phyloP scores from a whole-genome alignment of 2,329 filamentous ascomycete genomes.

The Alternaria sp. region DNA sequence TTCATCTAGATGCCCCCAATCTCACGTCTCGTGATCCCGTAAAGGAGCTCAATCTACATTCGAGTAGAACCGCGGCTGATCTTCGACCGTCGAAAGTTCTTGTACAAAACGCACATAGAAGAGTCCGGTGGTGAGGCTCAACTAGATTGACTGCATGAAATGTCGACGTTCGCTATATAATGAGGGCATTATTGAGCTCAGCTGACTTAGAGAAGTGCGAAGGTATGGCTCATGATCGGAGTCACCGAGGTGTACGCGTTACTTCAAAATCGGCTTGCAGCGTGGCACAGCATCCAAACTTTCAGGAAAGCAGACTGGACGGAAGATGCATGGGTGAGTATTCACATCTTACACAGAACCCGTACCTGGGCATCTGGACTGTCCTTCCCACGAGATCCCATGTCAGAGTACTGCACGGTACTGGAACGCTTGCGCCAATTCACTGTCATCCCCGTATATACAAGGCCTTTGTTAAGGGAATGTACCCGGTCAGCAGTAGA shows the following conservation, averaged over 20 bases:
- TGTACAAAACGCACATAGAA: not conserved
- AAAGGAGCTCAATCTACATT: slow-evolving; percentile 15
- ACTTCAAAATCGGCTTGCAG: slow-evolving; percentile 5
- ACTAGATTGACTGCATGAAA: not conserved
- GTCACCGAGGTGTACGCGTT: slow-evolving; percentile 10
- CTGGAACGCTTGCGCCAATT: not conserved
- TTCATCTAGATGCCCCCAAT: slow-evolving; percentile 37
- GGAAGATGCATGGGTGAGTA: not conserved
- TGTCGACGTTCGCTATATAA: not conserved
- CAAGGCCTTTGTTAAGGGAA: not conserved
- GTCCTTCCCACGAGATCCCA: not conserved
- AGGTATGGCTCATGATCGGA: not conserved
- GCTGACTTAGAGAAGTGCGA: not conserved
- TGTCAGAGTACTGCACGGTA: not conserved
- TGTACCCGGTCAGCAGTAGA: not conserved
- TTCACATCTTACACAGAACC: not conserved
- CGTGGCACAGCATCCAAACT: not conserved
- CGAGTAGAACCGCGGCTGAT: not conserved
- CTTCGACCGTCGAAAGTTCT: not conserved
- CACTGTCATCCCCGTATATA: slow-evolving; percentile 4
- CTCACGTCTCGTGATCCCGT: slow-evolving; percentile 9
- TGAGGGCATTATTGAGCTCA: not conserved
- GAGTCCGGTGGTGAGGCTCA: not conserved
- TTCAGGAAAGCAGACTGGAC: not conserved
- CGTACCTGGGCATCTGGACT: not conserved